phyloP scores from a whole-genome alignment of 176 grass and related monocot species.

The sorghum (Sorghum bicolor) region Sorghum_bicolor_NCBIv3 NC_012871.2:58093001-58093500 shows the following conservation, averaged over 20 bases:
- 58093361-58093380: neutral
- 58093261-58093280: neutral
- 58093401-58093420: conserved; percentile 4
- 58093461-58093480: neutral
- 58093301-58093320: conserved; percentile 13
- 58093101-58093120: too few relatives aligned
- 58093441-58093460: neutral
- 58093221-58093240: neutral
- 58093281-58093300: neutral
- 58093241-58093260: neutral
- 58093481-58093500: neutral
- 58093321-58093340: conserved; percentile 1
- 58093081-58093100: too few relatives aligned
- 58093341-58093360: conserved; percentile 1
- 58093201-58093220: neutral
- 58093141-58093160: neutral
- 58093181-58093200: neutral
- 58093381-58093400: neutral
- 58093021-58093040: neutral
- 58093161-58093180: neutral
- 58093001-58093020: neutral
- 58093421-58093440: neutral
- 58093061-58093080: too few relatives aligned
- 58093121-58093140: too few relatives aligned
- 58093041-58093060: too few relatives aligned